Evolutionary conservation across 768 basidiomycete species (phyloP).

Genomic region (Lactarius hatsudake): DNA sequence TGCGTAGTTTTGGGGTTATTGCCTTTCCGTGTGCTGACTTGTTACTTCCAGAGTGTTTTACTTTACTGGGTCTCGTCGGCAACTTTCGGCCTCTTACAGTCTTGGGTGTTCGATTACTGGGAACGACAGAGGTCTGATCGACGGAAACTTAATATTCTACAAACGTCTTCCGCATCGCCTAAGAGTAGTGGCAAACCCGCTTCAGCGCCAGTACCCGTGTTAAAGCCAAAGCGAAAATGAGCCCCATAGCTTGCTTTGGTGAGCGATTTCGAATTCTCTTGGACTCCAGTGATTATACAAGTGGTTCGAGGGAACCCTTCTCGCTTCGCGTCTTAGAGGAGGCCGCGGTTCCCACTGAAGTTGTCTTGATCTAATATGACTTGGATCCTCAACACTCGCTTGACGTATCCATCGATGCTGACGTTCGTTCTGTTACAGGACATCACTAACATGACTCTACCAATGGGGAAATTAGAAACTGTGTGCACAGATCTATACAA

Average conservation of each 20-base stretch:
- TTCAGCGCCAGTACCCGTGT: not conserved
- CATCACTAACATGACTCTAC: not conserved
- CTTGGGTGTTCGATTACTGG: conserved; percentile 69
- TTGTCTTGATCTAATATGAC: conserved; percentile 95
- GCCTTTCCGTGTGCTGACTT: conserved; percentile 6
- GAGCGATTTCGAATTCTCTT: conserved; percentile 12
- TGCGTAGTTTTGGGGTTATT: conserved; percentile 36
- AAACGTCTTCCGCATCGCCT: not conserved
- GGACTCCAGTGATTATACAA: conserved; percentile 64
- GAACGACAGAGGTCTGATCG: conserved; percentile 42
- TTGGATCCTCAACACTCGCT: conserved; percentile 6
- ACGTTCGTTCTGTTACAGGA: conserved; percentile 4
- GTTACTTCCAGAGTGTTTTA: conserved; percentile 51
- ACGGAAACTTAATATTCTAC: not conserved
- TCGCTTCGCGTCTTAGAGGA: conserved; percentile 28
- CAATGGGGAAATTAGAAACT: not conserved
- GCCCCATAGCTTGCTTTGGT: conserved; percentile 5
- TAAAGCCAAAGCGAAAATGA: conserved; percentile 16
- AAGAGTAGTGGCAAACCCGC: not conserved
- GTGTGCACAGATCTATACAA: not conserved
- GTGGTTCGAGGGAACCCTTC: conserved; percentile 69
- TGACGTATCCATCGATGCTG: conserved; percentile 6
- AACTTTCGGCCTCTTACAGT: conserved; percentile 67
- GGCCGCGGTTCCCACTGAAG: conserved; percentile 54
- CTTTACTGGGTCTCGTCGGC: conserved; percentile 81